Evolutionary conservation across 148 eudicot genomes (phyloP).

Genomic region (Rhododendron griersonianum): DNA sequence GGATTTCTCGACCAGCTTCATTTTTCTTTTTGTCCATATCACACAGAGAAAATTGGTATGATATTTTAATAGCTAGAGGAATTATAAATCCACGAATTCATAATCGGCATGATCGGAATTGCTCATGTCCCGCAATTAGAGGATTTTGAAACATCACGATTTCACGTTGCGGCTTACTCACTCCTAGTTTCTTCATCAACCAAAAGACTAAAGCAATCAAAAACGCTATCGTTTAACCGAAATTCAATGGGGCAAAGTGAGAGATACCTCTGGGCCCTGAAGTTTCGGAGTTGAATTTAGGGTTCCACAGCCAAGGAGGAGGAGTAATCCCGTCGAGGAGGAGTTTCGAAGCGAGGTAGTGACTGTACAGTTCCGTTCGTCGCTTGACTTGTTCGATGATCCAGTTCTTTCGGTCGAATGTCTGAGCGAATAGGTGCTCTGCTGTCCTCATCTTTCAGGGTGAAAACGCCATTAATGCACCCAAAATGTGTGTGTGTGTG

Average conservation of each 20-base stretch:
- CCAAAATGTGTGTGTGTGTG: neutral
- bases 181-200: too few relatives aligned
- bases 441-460: slow-evolving; percentile 39
- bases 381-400: slow-evolving; percentile 55
- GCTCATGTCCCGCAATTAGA: too few relatives aligned
- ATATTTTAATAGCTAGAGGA: too few relatives aligned
- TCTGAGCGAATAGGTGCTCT: slow-evolving; percentile 67
- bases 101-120: too few relatives aligned
- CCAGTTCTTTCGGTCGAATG: slow-evolving; percentile 61
- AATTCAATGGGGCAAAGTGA: slow-evolving; percentile 36
- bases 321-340: slow-evolving; percentile 64
- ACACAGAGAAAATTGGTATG: too few relatives aligned
- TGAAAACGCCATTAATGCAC: neutral
- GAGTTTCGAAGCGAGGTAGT: slow-evolving; percentile 68
- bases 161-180: too few relatives aligned
- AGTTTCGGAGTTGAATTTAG: slow-evolving; percentile 10
- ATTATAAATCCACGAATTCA: too few relatives aligned
- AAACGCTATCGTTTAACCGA: too few relatives aligned
- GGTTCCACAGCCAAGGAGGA: slow-evolving; percentile 60
- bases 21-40: too few relatives aligned
- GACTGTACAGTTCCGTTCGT: slow-evolving; percentile 51
- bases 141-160: too few relatives aligned
- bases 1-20: too few relatives aligned
- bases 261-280: neutral
- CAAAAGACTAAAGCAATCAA: too few relatives aligned